These are phyloP conservation scores for Sinapis alba DNA, from an alignment of 441 rosid species.

Conservation along the genomic window DNA sequence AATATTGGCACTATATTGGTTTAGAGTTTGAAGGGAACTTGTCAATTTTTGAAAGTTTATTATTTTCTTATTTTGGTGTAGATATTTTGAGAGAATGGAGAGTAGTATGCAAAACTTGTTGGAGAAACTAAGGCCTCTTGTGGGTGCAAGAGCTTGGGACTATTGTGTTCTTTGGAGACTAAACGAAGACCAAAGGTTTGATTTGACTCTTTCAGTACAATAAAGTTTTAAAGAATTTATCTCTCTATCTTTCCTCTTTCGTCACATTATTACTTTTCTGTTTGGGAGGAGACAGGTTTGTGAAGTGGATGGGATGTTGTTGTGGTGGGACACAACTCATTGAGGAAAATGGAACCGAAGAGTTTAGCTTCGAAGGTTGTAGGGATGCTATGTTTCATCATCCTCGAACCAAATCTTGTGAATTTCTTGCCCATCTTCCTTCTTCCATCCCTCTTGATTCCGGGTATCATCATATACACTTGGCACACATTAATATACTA, in stretches of 20 bases:
- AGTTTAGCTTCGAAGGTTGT: slow-evolving; percentile 60
- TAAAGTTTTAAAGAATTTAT: background rate
- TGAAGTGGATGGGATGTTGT: slow-evolving; percentile 87
- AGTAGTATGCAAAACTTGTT: slow-evolving; percentile 47
- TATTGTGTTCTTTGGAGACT: slow-evolving; percentile 84
- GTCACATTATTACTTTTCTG: background rate
- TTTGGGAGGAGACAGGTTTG: slow-evolving; percentile 48
- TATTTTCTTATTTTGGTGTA: background rate
- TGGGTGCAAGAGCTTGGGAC: slow-evolving; percentile 77
- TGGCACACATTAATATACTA: background rate
- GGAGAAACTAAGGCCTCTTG: slow-evolving; percentile 76
- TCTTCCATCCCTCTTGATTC: slow-evolving; percentile 68
- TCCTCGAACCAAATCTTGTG: slow-evolving; percentile 66
- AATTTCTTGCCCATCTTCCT: slow-evolving; percentile 68
- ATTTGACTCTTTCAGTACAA: slow-evolving; percentile 5
- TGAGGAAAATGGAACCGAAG: slow-evolving; percentile 47
- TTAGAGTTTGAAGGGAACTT: slow-evolving; percentile 3
- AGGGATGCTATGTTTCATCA: slow-evolving; percentile 75
- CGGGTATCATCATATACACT: slow-evolving; percentile 44
- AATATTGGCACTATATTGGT: background rate
- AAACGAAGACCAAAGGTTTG: slow-evolving; percentile 87
- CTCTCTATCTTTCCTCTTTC: background rate
- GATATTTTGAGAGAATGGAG: slow-evolving; percentile 41
- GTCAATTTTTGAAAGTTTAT: slow-evolving; percentile 21
- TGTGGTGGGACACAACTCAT: slow-evolving; percentile 63